Evolutionary conservation across 257 asterid genomes (phyloP).

Genomic region (Coffea canephora): DNA sequence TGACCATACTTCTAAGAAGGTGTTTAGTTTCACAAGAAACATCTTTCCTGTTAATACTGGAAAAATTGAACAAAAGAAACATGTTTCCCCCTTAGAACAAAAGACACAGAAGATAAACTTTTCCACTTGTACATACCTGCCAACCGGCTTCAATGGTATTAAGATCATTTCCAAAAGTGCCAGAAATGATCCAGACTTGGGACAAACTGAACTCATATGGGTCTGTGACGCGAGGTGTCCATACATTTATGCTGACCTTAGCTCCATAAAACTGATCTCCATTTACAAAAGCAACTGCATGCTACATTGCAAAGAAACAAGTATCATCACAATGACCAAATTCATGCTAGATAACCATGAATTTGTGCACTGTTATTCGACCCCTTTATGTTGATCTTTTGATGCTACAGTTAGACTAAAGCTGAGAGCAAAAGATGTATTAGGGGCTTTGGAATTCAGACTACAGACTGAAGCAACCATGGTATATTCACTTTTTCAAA

Average conservation of each 20-base stretch:
- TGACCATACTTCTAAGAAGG: not conserved
- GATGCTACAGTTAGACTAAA: not conserved
- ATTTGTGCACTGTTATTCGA: not conserved
- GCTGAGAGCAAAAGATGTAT: not conserved
- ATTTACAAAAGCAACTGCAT: conserved; percentile 89
- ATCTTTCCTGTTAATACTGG: not conserved
- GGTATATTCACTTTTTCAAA: not conserved
- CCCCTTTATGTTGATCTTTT: not conserved
- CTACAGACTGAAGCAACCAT: not conserved
- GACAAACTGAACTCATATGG: conserved; percentile 88
- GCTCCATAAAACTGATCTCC: conserved; percentile 89
- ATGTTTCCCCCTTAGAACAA: not conserved
- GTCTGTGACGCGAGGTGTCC: conserved; percentile 85
- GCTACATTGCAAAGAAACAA: conserved; percentile 38
- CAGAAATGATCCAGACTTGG: conserved; percentile 89
- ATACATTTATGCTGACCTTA: conserved; percentile 87
- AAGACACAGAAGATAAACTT: not conserved
- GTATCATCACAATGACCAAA: not conserved
- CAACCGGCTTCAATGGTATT: conserved; percentile 99
- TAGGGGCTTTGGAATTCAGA: not conserved
- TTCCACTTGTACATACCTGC: conserved; percentile 52
- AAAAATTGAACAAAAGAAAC: not conserved
- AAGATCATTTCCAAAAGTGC: conserved; percentile 85
- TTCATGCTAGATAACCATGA: not conserved
- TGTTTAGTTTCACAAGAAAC: not conserved